Conservation (phyloP, 108 stramenopile species). For the Nannochloropsis gaditana region DNA sequence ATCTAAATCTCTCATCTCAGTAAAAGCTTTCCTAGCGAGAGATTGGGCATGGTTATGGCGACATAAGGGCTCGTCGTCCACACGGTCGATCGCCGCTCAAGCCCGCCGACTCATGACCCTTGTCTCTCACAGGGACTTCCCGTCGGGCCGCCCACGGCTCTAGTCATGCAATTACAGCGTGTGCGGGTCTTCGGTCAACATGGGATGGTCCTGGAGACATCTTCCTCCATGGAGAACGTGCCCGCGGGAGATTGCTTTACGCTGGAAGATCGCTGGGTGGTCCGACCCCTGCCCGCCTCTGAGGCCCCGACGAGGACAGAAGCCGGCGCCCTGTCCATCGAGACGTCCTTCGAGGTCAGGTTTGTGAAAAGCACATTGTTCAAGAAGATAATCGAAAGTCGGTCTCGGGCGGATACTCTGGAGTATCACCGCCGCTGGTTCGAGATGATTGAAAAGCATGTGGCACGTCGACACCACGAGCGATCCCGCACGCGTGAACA, state of each 20-base stretch:
- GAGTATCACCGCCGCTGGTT: not conserved
- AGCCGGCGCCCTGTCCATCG: not conserved
- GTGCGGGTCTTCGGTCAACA: conserved; percentile 39
- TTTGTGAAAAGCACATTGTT: conserved; percentile 51
- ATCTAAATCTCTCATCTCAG: too few species aligned
- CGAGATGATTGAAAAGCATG: conserved; percentile 17
- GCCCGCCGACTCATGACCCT: not conserved
- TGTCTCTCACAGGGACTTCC: not conserved
- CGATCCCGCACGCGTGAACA: not conserved
- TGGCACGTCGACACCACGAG: not conserved
- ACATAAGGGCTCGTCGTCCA: too few species aligned
- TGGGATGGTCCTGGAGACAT: conserved; percentile 50
- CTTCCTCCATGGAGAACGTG: conserved; percentile 53
- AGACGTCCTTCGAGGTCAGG: conserved; percentile 38
- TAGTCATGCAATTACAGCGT: conserved; percentile 7
- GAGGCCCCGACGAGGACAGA: conserved; percentile 4
- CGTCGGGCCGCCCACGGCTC: not conserved
- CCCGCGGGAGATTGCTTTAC: conserved; percentile 52
- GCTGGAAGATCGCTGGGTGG: conserved; percentile 51
- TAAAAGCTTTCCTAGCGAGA: too few species aligned
- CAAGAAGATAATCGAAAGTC: conserved; percentile 31
- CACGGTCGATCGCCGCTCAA: not conserved
- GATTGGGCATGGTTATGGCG: too few species aligned
- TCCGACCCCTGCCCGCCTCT: conserved; percentile 23
- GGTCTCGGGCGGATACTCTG: not conserved